Evolutionary conservation across 2,329 filamentous ascomycete genomes (phyloP), one percentile per base, ranked within the genome.

Genomic region (Colletotrichum sp.): DNA sequence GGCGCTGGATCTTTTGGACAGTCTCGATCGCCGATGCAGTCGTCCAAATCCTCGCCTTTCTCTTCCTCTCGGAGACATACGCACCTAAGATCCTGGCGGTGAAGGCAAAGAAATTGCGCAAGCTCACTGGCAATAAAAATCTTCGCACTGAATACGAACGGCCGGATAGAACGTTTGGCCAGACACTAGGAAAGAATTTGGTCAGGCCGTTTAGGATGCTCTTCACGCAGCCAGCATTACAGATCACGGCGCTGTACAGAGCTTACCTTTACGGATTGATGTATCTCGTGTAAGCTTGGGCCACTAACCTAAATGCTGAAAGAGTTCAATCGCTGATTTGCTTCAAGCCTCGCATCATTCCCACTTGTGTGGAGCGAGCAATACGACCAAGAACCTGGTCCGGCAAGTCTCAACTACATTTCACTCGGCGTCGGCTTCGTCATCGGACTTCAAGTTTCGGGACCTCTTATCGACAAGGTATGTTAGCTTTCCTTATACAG

Each of bases 361-460:
- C 86, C 90, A 0, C 78, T 80, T 9, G 85, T 91, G 1, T 92
- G 88, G 81, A 83, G 85, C 16, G 78, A 82, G 1, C 82, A 86
- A 57, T 92, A 92, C 68, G 81, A 84, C 21, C 87, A 90, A 77
- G 86, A 85, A 2, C 82, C 86, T 7, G 87, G 87, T 1, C 82
- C 84, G 7, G 85, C 87, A 0, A 89, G 90, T 16, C 82, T 92
- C 3, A 86, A 90, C 48, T 92, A 90, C 77, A 82, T 92, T 0
- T 89, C 88, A 1, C 85, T 91, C 1, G 89, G 88, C 0, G 77
- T 90, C 4, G 90, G 89, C 0, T 83, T 85, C 4, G 90, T 92
- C 63, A 87, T 92, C 64, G 91, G 91, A 3, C 88, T 90, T 3
- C 84, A 86, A 1, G 84, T 92, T 5, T 89, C 92, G 21, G 89